These are phyloP conservation scores for Aspergillus novofumigatus DNA, from an alignment of 2,329 filamentous ascomycete genomes.

Conservation along the genomic window DNA sequence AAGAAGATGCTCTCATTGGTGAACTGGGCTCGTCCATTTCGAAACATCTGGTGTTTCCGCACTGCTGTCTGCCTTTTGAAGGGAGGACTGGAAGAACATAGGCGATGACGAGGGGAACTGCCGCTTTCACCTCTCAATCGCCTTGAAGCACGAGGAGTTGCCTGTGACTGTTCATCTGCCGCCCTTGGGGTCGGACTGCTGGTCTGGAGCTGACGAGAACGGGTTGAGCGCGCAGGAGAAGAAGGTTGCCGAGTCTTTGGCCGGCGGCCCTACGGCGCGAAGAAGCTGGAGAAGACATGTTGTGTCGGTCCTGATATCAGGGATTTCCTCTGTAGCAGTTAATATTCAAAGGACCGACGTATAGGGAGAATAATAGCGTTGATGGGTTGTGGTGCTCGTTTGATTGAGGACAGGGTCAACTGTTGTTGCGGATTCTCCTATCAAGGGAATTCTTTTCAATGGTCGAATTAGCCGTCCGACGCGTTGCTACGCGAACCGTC, in stretches of 20 bases:
- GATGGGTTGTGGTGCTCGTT: constrained; percentile 12
- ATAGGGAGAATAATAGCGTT: constrained; percentile 1
- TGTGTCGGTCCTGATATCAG: constrained; percentile 10
- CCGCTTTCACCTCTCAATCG: constrained; percentile 36
- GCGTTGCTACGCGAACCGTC: constrained; percentile 26
- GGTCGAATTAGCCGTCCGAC: constrained; percentile 12
- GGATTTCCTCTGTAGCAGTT: constrained; percentile 1
- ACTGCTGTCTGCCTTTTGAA: constrained; percentile 40
- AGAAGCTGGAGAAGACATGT: constrained; percentile 43
- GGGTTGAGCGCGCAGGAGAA: constrained; percentile 33
- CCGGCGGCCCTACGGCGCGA: constrained; percentile 39
- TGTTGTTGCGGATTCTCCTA: constrained; percentile 9
- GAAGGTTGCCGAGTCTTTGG: constrained; percentile 38
- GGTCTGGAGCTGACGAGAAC: constrained; percentile 27
- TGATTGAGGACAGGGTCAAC: constrained; percentile 22
- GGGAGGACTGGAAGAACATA: constrained; percentile 68
- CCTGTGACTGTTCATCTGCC: constrained; percentile 21
- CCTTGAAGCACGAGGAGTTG: constrained; percentile 46
- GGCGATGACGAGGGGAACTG: constrained; percentile 69
- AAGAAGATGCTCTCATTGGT: constrained; percentile 39
- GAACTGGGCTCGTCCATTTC: constrained; percentile 47
- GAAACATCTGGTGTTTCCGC: constrained; percentile 37
- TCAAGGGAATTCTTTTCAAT: constrained; percentile 7
- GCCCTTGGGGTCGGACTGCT: constrained; percentile 29
- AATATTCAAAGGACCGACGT: constrained; percentile 4